Conservation (phyloP, 2,329 filamentous ascomycete species). For the Alternaria hordeiaustralica region DNA sequence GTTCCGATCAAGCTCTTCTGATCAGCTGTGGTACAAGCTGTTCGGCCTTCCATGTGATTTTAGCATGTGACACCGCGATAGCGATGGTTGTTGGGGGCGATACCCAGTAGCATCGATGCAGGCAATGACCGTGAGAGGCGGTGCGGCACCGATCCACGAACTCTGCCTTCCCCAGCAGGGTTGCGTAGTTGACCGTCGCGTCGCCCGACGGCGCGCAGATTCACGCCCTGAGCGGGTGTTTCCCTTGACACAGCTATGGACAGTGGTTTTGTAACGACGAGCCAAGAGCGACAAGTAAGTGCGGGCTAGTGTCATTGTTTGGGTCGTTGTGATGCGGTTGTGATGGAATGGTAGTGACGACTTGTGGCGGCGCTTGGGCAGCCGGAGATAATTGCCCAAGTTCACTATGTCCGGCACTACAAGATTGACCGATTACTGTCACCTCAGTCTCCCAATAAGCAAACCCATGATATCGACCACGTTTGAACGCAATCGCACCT, state of each 20-base stretch:
- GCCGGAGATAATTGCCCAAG: not conserved
- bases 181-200: not conserved
- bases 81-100: not conserved
- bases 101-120: not conserved
- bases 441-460: not conserved
- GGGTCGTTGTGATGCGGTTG: not conserved
- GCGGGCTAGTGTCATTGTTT: not conserved
- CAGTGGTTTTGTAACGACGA: not conserved
- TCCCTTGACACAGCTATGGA: not conserved
- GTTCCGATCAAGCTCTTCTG: not conserved
- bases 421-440: not conserved
- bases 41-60: not conserved
- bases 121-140: not conserved
- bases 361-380: not conserved
- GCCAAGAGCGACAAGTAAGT: not conserved
- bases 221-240: not conserved
- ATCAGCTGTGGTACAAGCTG: not conserved
- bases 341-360: not conserved
- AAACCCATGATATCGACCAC: not conserved
- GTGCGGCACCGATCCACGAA: not conserved
- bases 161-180: not conserved
- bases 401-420: not conserved
- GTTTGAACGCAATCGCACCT: not conserved
- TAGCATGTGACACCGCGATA: not conserved
- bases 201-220: not conserved